A percentile compares a stretch with the other conserved stretches of the same genome.
These are phyloP conservation scores for Solanum bulbocastanum DNA, from an alignment of 257 asterid genomes.

Conservation along the genomic window DNA sequence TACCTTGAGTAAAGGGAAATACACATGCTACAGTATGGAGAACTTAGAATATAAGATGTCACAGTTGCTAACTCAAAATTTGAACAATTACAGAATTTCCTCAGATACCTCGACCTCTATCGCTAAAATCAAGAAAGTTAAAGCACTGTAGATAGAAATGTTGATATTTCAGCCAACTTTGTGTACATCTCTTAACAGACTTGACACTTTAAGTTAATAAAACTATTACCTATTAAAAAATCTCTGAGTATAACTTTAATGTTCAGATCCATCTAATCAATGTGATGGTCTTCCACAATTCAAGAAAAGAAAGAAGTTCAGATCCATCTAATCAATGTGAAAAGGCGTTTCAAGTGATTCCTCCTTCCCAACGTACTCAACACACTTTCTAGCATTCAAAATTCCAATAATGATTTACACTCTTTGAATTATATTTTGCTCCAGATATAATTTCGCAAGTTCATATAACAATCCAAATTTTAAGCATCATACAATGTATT, in stretches of 20 bases:
- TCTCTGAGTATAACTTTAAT: neutral
- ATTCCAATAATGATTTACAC: neutral
- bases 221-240: neutral
- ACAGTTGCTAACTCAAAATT: neutral
- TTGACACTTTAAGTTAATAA: neutral
- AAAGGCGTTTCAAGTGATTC: neutral
- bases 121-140: neutral
- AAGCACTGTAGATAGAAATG: neutral
- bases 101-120: neutral
- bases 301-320: neutral
- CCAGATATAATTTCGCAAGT: neutral
- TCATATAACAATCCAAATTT: neutral
- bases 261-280: neutral
- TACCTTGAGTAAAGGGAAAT: neutral
- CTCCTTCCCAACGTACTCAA: neutral
- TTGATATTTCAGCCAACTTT: neutral
- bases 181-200: neutral
- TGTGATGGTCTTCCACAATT: neutral
- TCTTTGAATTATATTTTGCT: neutral
- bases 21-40: neutral
- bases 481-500: neutral
- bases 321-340: neutral
- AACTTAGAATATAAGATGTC: neutral
- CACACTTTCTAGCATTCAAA: neutral
- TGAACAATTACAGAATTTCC: neutral